phyloP scores from a whole-genome alignment of 805 yeast genomes.

The Lachancea quebecensis region DNA sequence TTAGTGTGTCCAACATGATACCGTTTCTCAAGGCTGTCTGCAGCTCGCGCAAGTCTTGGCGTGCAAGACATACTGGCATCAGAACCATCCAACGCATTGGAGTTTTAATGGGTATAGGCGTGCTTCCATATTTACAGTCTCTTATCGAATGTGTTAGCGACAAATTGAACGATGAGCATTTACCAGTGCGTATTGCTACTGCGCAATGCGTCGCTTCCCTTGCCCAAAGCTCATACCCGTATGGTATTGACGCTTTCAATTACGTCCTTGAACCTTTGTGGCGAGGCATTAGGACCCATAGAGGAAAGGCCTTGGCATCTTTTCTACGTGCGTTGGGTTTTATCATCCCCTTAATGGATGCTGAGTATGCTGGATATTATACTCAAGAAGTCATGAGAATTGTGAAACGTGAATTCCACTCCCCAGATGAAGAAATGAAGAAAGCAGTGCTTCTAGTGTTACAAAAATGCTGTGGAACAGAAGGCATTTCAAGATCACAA shows the following conservation, averaged over 20 bases:
- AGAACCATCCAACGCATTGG: conserved; percentile 73
- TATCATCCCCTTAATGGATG: conserved; percentile 79
- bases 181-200: conserved; percentile 59
- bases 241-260: conserved; percentile 87
- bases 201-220: conserved; percentile 66
- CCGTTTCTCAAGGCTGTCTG: conserved; percentile 83
- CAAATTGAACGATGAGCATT: conserved; percentile 59
- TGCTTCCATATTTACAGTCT: conserved; percentile 65
- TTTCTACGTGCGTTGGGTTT: conserved; percentile 73
- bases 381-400: conserved; percentile 66
- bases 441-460: conserved; percentile 63
- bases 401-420: conserved; percentile 60
- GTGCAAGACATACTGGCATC: conserved; percentile 77
- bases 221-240: conserved; percentile 79
- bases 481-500: conserved; percentile 46
- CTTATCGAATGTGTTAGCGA: conserved; percentile 55
- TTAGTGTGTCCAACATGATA: conserved; percentile 63
- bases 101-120: conserved; percentile 56
- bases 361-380: conserved; percentile 72
- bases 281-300: conserved; percentile 66
- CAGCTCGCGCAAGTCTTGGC: conserved; percentile 68
- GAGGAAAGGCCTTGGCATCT: conserved; percentile 73
- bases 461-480: conserved; percentile 56
- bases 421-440: conserved; percentile 87
- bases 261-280: conserved; percentile 66